Conservation (phyloP, 1,139 yeast species). For the Candida albicans region DNA sequence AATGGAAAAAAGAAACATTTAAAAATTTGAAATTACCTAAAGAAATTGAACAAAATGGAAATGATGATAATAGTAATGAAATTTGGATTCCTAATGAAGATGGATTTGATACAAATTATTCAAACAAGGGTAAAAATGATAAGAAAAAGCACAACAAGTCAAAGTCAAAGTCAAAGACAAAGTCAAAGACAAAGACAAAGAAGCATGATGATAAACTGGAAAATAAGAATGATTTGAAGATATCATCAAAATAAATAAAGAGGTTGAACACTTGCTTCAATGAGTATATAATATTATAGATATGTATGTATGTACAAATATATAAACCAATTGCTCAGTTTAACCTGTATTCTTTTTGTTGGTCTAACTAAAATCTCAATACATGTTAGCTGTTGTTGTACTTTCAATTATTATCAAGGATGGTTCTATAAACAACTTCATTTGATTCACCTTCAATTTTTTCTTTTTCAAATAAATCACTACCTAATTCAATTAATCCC, state of each 20-base stretch:
- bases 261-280: neutral
- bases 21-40: conserved; percentile 50
- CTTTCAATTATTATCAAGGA: conserved; percentile 7
- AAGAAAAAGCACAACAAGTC: neutral
- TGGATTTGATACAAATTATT: conserved; percentile 4
- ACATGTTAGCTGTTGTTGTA: no score
- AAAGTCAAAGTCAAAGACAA: neutral
- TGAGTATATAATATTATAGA: neutral
- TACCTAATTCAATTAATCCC: conserved; percentile 42
- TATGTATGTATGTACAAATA: no score
- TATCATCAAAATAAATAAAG: neutral
- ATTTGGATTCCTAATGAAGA: conserved; percentile 40
- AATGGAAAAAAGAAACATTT: conserved; percentile 88
- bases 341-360: no score
- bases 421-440: conserved; percentile 11
- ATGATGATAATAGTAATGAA: conserved; percentile 21
- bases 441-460: conserved; percentile 13
- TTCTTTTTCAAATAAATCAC: conserved; percentile 15
- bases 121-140: conserved; percentile 2
- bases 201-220: no score
- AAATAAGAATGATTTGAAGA: neutral
- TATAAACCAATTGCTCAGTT: no score
- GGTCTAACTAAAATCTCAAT: no score
- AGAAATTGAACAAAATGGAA: conserved; percentile 31
- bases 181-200: neutral